Base-by-base conservation (phyloP, 1,284 basidiomycete genomes). In the Rhodotorula sp. region DNA sequence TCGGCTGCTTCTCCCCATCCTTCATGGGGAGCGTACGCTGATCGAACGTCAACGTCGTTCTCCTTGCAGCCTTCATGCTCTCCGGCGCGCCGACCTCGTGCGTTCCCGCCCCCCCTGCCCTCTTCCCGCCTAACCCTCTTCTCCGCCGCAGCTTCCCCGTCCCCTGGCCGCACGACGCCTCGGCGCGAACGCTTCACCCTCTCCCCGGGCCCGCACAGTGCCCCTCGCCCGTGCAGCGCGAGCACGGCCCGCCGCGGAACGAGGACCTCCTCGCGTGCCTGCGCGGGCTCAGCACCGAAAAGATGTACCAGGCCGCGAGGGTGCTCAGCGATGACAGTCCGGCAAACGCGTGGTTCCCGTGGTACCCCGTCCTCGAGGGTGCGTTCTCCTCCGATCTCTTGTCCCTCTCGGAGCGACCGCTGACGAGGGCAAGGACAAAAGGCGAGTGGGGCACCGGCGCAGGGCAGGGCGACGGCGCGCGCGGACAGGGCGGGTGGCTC, bases 111-210 rank as follows among this genome's bases (percentile, higher is more conserved):
- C 10, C 22, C 25, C 21, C 32, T 5, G 19, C 39, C 19, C 7
- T 44, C 34, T 6, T 19, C 41, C 15, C 44, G 1, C 41, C 21
- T 27, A 12, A 21, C 13, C 15, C 27, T 9, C 22, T 51, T 46
- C 13, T 36, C 12, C 44, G 9, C 46, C n/a, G 22, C 63, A 75
- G 73, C 6, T 76, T 76, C 69, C 75, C 75, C 44, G 68, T 74
- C 15, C 75, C 75, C 15, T 76, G 70, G 67, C 75, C 75, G 1
- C 75, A 76, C 63, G 75, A 76, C 54, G 75, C 72, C 41, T 54
- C 69, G 3, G 72, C 70, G 7, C 67, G 72, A 2, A 72, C 70
- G 1, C 62, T 76, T 9, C 72, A 76, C 50, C 75, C 75, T 1
- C 70, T 76, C 39, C 69, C 71, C 0, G 74, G 69, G 4, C 67